A percentile compares a stretch with the other conserved stretches of the same genome.
Conservation (phyloP, 2,329 filamentous ascomycete species). For the Diaporthe helianthi region DNA sequence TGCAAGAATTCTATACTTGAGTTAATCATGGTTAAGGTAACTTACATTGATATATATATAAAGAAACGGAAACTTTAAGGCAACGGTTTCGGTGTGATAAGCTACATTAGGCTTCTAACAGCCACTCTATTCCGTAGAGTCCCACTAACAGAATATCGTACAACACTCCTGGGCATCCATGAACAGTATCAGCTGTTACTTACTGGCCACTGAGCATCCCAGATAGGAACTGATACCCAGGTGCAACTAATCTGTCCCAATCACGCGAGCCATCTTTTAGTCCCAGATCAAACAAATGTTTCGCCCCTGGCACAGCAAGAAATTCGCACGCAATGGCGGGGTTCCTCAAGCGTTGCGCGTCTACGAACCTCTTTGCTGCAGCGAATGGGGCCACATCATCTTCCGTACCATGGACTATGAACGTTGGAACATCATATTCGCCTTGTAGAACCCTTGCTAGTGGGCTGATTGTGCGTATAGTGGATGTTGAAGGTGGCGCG, state of each 20-base stretch:
- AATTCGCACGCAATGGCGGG: no score
- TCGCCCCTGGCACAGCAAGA: no score
- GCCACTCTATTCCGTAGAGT: no score
- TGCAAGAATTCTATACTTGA: no score
- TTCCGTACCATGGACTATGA: neutral
- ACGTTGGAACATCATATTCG: neutral
- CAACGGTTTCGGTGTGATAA: no score
- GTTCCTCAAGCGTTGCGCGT: neutral
- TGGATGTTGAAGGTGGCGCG: neutral
- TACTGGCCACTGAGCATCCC: neutral
- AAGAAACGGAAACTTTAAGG: no score
- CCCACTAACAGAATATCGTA: neutral
- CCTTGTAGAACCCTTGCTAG: neutral
- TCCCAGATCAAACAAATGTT: no score
- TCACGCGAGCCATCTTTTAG: no score
- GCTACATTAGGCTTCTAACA: neutral
- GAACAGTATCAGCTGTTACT: neutral
- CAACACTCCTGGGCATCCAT: neutral
- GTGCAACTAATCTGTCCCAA: no score
- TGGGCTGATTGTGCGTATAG: neutral
- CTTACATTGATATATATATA: no score
- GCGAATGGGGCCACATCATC: neutral
- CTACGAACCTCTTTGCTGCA: neutral
- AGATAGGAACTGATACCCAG: no score
- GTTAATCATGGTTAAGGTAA: no score